Percentiles rank a stretch among this genome's conserved stretches.
phyloP scores from a whole-genome alignment of 2,329 filamentous ascomycete species.

The Diaporthe humulicola region DNA sequence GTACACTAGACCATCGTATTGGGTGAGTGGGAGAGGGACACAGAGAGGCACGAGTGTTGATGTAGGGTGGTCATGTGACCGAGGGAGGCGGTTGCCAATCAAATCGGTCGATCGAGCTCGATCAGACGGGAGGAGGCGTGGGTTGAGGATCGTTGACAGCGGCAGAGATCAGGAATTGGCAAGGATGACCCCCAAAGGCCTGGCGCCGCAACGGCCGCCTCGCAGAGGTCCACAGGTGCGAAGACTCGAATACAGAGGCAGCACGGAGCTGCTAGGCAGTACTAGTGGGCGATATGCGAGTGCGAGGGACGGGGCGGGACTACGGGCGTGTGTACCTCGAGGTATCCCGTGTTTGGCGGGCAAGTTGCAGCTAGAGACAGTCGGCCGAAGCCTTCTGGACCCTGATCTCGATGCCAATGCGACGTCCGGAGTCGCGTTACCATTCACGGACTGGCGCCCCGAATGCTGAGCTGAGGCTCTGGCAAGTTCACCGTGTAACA shows the following conservation, averaged over 20 bases:
- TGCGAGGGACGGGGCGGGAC: neutral
- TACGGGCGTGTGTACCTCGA: slow-evolving; percentile 22
- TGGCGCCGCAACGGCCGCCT: slow-evolving; percentile 23
- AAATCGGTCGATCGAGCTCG: slow-evolving; percentile 34
- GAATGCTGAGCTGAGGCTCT: neutral
- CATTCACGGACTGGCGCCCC: neutral
- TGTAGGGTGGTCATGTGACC: slow-evolving; percentile 21
- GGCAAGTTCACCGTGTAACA: neutral
- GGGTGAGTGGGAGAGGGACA: neutral
- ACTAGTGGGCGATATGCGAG: slow-evolving; percentile 6
- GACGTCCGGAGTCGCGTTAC: slow-evolving; percentile 6
- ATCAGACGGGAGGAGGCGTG: slow-evolving; percentile 27
- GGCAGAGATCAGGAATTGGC: slow-evolving; percentile 31
- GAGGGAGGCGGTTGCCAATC: neutral
- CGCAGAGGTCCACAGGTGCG: slow-evolving; percentile 18
- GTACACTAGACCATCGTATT: neutral
- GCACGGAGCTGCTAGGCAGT: neutral
- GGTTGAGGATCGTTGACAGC: slow-evolving; percentile 34
- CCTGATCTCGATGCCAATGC: slow-evolving; percentile 36
- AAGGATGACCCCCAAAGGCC: slow-evolving; percentile 2
- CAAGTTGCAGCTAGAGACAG: neutral
- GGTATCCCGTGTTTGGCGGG: slow-evolving; percentile 6
- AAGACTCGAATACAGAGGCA: neutral
- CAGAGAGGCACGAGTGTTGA: neutral
- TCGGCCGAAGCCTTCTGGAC: slow-evolving; percentile 21